Evolutionary conservation across 352 stramenopile species (phyloP), one percentile per base, ranked within the genome.

Genomic region (Globisporangium takayamanum): DNA sequence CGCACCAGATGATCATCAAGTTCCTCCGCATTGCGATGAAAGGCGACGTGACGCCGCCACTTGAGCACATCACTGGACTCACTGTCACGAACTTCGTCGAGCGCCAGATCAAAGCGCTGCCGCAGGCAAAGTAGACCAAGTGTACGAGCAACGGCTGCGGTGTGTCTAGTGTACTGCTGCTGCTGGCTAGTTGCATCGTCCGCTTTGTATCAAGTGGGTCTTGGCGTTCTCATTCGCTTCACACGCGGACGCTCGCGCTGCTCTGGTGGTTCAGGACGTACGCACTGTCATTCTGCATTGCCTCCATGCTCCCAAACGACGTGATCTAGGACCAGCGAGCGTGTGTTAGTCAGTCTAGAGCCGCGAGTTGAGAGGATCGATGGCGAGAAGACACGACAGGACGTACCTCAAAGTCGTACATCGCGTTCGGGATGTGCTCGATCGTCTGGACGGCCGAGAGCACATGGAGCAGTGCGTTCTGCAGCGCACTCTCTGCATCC

Each of bases 1-100:
- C 79, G 20, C 83, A 93, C 50, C 80, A 90, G 48, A 88, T 93
- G 77, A 88, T 93, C 67, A 78, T 87, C 57, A 88, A 89, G 59
- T 90, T 87, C 55, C 56, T 93, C n/a, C 80, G 83, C 42, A 77
- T 82, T 26, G 69, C 79, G 33, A 93, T 93, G 83, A 87, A 88
- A 25, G 68, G 87, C 49, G 57, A 75, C 25, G 80, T 67, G n/a
- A 89, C 80, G 26, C 83, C 80, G 48, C 77, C 80, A n/a, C 73
- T 93, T 16, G 76, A 93, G 54, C 70, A 91, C 66, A 79, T 85
- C 22, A 84, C 79, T 1, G 83, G 80, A 0, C 69, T 93, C 44
- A 93, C 83, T 2, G 80, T 88, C 58, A 66, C 73, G 18, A 76
- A 77, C 28, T 62, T 90, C 11, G 66, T 93, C 4, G 79, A 89